Evolutionary conservation across 2,329 filamentous ascomycete genomes (phyloP).

Genomic region (Sarocladium brachiariae): DNA sequence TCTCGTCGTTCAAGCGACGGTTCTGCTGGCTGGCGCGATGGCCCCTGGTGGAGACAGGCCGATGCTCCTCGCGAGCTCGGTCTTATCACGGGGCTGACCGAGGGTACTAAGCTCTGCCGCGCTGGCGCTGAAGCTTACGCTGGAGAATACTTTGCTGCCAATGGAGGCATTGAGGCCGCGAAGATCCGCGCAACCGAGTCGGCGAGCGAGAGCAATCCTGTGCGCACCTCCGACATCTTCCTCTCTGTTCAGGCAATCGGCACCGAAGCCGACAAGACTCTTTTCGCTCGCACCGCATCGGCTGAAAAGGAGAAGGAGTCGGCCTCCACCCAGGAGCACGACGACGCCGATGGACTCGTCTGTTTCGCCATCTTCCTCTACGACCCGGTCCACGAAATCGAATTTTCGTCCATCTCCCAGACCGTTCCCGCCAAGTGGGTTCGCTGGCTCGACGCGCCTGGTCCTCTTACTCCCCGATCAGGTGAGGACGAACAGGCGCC

Average conservation of each 20-base stretch:
- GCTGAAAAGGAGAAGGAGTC: slow-evolving; percentile 49
- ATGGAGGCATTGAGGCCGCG: slow-evolving; percentile 74
- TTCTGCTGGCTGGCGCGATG: slow-evolving; percentile 75
- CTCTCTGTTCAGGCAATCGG: slow-evolving; percentile 85
- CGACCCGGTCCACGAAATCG: slow-evolving; percentile 87
- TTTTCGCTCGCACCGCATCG: slow-evolving; percentile 58
- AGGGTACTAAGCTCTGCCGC: slow-evolving; percentile 85
- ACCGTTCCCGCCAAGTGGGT: slow-evolving; percentile 78
- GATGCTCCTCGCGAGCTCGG: slow-evolving; percentile 68
- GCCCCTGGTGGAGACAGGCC: slow-evolving; percentile 87
- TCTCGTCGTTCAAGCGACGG: slow-evolving; percentile 56
- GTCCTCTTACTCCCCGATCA: slow-evolving; percentile 46
- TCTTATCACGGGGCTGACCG: slow-evolving; percentile 69
- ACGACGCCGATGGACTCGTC: slow-evolving; percentile 53
- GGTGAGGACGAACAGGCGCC: slow-evolving; percentile 35
- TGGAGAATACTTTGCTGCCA: slow-evolving; percentile 70
- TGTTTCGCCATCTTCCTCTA: slow-evolving; percentile 73
- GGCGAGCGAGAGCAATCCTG: slow-evolving; percentile 78
- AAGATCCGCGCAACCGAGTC: slow-evolving; percentile 73
- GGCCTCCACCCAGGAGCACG: slow-evolving; percentile 43
- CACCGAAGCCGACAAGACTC: slow-evolving; percentile 53
- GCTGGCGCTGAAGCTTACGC: slow-evolving; percentile 86
- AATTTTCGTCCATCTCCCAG: slow-evolving; percentile 79
- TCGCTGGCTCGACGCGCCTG: slow-evolving; percentile 78
- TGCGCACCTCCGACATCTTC: slow-evolving; percentile 91